Evolutionary conservation across 345 rosid genomes (phyloP), one percentile per base, ranked within the genome.

Genomic region (Excoecaria cochinchinensis): DNA sequence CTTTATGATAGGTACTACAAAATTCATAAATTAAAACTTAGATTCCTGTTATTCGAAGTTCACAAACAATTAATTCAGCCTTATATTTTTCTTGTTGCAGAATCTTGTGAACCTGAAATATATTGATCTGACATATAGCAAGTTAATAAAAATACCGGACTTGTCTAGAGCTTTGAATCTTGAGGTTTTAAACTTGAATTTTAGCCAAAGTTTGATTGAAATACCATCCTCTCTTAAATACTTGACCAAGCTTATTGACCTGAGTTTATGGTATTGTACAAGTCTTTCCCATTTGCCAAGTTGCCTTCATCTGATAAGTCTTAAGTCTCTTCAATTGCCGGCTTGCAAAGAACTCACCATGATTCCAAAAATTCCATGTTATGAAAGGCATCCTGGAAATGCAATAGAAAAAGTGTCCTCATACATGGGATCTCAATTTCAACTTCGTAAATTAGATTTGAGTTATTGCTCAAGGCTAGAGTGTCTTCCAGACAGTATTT

Each of bases 21-120:
- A 31, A 31, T 31, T 31, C 31, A 31, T 31, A 31, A 31, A 31
- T 31, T 31, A 31, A 13, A 15, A 7, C 16, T 15, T 16, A 55
- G 22, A 10, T 56, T 56, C 22, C 7, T 56, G 11, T 56, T 56
- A 19, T 19, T 17, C 16, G 58, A 55, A 55, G 22, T 56, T 56
- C 0, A 2, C 2, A 19, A 8, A 44, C 7, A 3, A 44, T 44
- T 6, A n/a, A 17, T 19, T 56, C 6, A 19, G 7, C 6, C 25
- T 56, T 56, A n/a, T 5, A 55, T 53, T 53, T 8, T 16, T 10
- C 21, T 62, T 9, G 44, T 46, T 58, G 50, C 50, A 76, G 69
- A 44, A 60, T 11, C 74, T 76, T 68, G 67, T 16, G 9, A 67
- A 76, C 13, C 44, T 76, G 55, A 76, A 69, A 51, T 0, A 16